These are phyloP conservation scores for Chaetoceros tenuissimus DNA, from an alignment of 108 stramenopile species.

Conservation along the genomic window DNA sequence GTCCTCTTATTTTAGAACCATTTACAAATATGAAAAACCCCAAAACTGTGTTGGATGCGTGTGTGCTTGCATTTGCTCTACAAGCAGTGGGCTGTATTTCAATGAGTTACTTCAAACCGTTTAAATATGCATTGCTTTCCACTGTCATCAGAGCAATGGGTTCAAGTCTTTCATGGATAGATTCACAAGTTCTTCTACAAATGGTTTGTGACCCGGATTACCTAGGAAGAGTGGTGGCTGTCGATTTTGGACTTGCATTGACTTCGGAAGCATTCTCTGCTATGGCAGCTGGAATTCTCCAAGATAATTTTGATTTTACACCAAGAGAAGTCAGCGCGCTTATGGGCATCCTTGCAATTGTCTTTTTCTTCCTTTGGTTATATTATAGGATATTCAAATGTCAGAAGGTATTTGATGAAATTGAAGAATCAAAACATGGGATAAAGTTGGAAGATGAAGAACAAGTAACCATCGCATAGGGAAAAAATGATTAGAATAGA, in stretches of 20 bases:
- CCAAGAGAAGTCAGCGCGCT: not conserved
- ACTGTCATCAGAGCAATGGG: constrained; percentile 42
- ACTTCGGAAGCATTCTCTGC: constrained; percentile 45
- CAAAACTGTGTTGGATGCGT: constrained; percentile 35
- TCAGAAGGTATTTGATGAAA: not conserved
- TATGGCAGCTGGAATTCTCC: constrained; percentile 30
- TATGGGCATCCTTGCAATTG: not conserved
- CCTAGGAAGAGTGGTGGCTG: constrained; percentile 50
- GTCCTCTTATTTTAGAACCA: constrained; percentile 36
- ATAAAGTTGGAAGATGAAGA: too few species aligned
- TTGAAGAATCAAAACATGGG: too few species aligned
- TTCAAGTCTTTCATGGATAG: constrained; percentile 42
- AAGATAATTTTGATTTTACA: constrained; percentile 22
- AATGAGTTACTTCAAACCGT: constrained; percentile 12
- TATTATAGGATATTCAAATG: not conserved
- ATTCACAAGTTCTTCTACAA: constrained; percentile 30
- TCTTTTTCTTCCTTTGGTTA: not conserved
- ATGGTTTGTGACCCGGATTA: constrained; percentile 13
- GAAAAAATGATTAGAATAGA: too few species aligned
- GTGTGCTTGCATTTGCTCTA: constrained; percentile 31
- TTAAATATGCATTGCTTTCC: constrained; percentile 18
- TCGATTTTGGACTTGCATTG: constrained; percentile 56
- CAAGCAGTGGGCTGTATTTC: constrained; percentile 27
- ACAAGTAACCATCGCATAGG: too few species aligned
- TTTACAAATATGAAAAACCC: constrained; percentile 37